phyloP scores from a whole-genome alignment of 805 yeast genomes.

The Teunomyces atbi region DNA sequence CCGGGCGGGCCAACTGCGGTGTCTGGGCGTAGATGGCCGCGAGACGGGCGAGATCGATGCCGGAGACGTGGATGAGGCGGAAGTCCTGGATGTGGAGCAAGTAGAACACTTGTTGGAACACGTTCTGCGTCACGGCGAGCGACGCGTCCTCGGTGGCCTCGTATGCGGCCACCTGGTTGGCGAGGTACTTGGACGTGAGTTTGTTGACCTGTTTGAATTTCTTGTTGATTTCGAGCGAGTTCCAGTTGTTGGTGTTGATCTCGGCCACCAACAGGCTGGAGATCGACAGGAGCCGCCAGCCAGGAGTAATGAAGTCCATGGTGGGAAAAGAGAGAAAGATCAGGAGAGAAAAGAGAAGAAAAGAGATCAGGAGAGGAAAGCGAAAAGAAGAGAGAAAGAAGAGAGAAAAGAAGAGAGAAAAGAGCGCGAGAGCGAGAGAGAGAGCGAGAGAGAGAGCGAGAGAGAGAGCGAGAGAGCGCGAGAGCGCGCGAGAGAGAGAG shows the following conservation, averaged over 20 bases:
- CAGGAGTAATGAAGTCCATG: slow-evolving; percentile 23
- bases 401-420: too few species aligned
- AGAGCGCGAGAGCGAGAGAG: too few species aligned
- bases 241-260: slow-evolving; percentile 31
- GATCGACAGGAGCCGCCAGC: slow-evolving; percentile 15
- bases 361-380: not conserved
- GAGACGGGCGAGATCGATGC: slow-evolving; percentile 7
- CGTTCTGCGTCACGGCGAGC: slow-evolving; percentile 11
- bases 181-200: slow-evolving; percentile 21
- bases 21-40: slow-evolving; percentile 1
- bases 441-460: too few species aligned
- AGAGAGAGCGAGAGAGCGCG: too few species aligned
- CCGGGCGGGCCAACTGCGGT: not conserved
- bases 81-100: slow-evolving; percentile 20
- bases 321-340: too few species aligned
- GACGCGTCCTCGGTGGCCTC: not conserved
- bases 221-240: slow-evolving; percentile 23
- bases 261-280: slow-evolving; percentile 10
- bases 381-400: not conserved
- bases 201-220: slow-evolving; percentile 21
- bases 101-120: slow-evolving; percentile 23
- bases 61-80: slow-evolving; percentile 8
- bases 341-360: not conserved
- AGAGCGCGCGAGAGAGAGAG: too few species aligned
- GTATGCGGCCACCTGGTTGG: slow-evolving; percentile 14